A percentile compares a stretch with the other conserved stretches of the same genome.
Evolutionary conservation across 352 stramenopile species (phyloP).

Genomic region (Phytophthora idaei): DNA sequence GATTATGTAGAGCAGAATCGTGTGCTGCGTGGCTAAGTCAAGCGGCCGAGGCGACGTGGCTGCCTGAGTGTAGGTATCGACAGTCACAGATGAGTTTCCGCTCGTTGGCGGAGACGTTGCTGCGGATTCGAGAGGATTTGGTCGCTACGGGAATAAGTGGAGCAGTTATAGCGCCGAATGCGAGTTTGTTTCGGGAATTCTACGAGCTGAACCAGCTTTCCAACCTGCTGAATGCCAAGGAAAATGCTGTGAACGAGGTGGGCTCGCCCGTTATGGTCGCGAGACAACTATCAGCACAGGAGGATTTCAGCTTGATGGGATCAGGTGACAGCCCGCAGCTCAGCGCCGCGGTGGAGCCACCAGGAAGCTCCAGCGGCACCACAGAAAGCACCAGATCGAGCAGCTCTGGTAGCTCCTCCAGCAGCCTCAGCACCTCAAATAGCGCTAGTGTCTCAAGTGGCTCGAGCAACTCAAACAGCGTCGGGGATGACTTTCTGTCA

Average conservation of each 20-base stretch:
- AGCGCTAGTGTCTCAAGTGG: conserved; percentile 1
- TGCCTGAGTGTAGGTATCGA: conserved; percentile 42
- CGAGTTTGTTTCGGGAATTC: conserved; percentile 32
- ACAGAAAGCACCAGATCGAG: not conserved
- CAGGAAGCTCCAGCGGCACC: conserved; percentile 8
- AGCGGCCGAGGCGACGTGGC: conserved; percentile 21
- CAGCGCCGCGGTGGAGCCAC: conserved; percentile 9
- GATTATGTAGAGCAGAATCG: conserved; percentile 30
- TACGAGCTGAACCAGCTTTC: conserved; percentile 34
- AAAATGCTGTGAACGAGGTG: conserved; percentile 12
- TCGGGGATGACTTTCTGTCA: conserved; percentile 11
- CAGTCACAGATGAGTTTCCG: conserved; percentile 35
- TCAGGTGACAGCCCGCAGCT: conserved; percentile 11
- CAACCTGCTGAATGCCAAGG: conserved; percentile 24
- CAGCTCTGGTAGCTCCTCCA: conserved; percentile 2
- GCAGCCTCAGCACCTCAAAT: conserved; percentile 3
- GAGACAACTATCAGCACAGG: conserved; percentile 21
- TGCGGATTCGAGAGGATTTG: conserved; percentile 36
- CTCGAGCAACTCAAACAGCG: conserved; percentile 21
- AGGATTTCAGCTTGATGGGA: conserved; percentile 20
- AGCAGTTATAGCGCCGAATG: conserved; percentile 24
- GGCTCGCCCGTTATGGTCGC: conserved; percentile 12
- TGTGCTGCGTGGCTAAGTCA: conserved; percentile 31
- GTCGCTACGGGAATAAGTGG: not conserved
- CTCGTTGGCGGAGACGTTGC: conserved; percentile 39